Evolutionary conservation across 805 yeast genomes (phyloP), one percentile per base, ranked within the genome.

Genomic region (Suhomyces kilbournensis): DNA sequence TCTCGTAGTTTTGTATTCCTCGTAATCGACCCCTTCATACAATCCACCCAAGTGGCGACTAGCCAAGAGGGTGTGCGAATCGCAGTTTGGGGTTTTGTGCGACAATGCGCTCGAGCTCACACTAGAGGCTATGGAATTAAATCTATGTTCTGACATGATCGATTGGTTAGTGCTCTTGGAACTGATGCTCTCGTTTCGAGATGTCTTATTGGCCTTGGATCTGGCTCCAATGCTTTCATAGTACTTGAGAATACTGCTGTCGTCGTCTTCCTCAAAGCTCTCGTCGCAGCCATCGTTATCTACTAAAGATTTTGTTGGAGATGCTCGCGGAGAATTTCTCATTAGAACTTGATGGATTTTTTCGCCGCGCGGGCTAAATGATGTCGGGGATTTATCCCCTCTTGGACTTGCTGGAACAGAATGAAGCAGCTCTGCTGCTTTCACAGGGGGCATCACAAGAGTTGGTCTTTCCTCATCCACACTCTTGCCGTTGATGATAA

Each of bases 381-480:
- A 17, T 1, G 12, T 35, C 6, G 20, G 20, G 40, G 40, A 15
- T 35, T 9, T 35, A n/a, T 35, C 40, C 19, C 20, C 40, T 38
- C 23, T 38, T 17, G 42, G 23, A 17, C 42, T 38, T 7, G 4
- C 45, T 23, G 45, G 45, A 8, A 23, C 45, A 20, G 28, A n/a
- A 22, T 14, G 45, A 2, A 23, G 22, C 17, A 14, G 12, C 17
- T 20, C 26, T 14, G 8, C 5, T 4, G 5, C 28, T 32, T 12
- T 28, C 6, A 6, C 47, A 17, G 15, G 22, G 10, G 34, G 17
- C 10, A 9, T 12, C 34, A 14, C 10, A 19, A 44, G 35, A 8
- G 12, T n/a, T n/a, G 12, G 12, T 14, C 10, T 26, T 61, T 61
- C 26, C 45, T 43, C 44, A 62, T 54, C 20, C 12, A 17, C 14